phyloP scores from a whole-genome alignment of 2,329 filamentous ascomycete genomes.

The Ustilaginoidea virens region DNA sequence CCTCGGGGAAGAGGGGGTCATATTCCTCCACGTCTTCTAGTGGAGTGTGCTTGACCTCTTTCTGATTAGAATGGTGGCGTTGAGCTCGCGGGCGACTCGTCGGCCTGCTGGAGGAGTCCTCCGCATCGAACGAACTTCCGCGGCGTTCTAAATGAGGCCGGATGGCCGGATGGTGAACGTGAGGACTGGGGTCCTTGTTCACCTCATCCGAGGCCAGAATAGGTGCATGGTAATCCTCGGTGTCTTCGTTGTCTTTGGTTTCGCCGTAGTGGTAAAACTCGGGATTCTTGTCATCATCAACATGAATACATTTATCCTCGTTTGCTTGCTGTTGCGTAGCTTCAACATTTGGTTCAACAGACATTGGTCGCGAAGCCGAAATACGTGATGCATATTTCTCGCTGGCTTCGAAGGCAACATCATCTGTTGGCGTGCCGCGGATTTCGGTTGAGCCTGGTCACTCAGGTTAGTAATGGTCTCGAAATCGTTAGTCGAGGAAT shows the following conservation, averaged over 20 bases:
- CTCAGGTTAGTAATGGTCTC: slow-evolving; percentile 10
- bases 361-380: slow-evolving; percentile 45
- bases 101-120: no score
- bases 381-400: slow-evolving; percentile 73
- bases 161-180: slow-evolving; percentile 64
- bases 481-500: slow-evolving; percentile 5
- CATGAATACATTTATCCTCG: slow-evolving; percentile 14
- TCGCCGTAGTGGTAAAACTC: slow-evolving; percentile 1
- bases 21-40: slow-evolving; percentile 87
- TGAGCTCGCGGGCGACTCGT: no score
- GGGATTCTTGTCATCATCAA: slow-evolving; percentile 28
- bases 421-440: slow-evolving; percentile 69
- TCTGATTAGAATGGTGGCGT: slow-evolving; percentile 28
- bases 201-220: slow-evolving; percentile 86
- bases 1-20: slow-evolving; percentile 83
- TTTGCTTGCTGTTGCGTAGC: slow-evolving; percentile 14
- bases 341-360: slow-evolving; percentile 13
- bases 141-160: slow-evolving; percentile 55
- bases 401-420: slow-evolving; percentile 75
- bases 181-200: slow-evolving; percentile 52
- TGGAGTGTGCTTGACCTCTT: slow-evolving; percentile 47
- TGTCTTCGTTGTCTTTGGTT: slow-evolving; percentile 25
- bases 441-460: slow-evolving; percentile 44
- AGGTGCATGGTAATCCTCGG: slow-evolving; percentile 49
- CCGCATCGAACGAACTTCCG: slow-evolving; percentile 39